Evolutionary conservation across 805 yeast species (phyloP).

Genomic region (Myxozyma kluyveri): DNA sequence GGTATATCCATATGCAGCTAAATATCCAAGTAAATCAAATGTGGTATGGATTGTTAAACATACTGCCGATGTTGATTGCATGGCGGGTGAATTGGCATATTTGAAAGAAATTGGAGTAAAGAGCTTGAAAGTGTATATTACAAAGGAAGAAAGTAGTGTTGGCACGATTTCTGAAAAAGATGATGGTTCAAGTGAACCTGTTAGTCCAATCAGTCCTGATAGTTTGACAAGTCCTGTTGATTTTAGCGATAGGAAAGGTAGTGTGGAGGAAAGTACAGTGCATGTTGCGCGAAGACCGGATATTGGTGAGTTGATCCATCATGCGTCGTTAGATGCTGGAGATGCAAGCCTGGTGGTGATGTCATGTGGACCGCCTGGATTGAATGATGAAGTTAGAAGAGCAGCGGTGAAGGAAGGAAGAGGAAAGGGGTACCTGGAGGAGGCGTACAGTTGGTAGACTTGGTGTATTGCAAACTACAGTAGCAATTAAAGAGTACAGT

Average conservation of each 20-base stretch:
- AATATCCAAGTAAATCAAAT: conserved; percentile 4
- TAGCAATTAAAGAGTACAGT: no score
- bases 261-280: no score
- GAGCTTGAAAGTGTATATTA: neutral
- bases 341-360: conserved; percentile 47
- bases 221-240: no score
- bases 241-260: no score
- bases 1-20: conserved; percentile 47
- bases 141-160: neutral
- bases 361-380: conserved; percentile 59
- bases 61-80: conserved; percentile 5
- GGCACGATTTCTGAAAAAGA: no score
- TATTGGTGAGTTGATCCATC: neutral
- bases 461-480: no score
- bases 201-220: no score
- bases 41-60: conserved; percentile 8
- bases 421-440: conserved; percentile 72
- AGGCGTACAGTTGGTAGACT: conserved; percentile 70
- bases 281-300: neutral
- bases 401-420: conserved; percentile 45
- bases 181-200: no score
- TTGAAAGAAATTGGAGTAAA: neutral
- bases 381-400: conserved; percentile 58
- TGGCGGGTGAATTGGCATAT: conserved; percentile 2
- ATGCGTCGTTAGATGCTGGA: no score